A percentile compares a stretch with the other conserved stretches of the same genome.
phyloP scores from a whole-genome alignment of 2,329 filamentous ascomycete genomes.

The Exophiala mesophila region DNA sequence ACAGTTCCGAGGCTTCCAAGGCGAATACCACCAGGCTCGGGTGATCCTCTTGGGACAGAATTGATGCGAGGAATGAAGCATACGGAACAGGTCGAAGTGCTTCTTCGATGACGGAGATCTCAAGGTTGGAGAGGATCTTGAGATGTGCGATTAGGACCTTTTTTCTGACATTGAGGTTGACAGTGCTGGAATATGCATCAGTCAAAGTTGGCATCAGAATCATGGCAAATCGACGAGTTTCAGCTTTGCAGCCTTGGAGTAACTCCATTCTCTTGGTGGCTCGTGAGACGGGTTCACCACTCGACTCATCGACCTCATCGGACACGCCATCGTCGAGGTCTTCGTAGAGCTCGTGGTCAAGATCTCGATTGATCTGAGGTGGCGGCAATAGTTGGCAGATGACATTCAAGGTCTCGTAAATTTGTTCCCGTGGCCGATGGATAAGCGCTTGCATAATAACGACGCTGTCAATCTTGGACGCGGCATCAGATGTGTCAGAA shows the following conservation, averaged over 20 bases:
- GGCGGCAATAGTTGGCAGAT: slow-evolving; percentile 89
- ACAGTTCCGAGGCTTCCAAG: slow-evolving; percentile 80
- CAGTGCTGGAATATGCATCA: slow-evolving; percentile 94
- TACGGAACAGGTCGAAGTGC: slow-evolving; percentile 85
- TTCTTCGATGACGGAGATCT: slow-evolving; percentile 76
- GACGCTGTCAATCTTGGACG: slow-evolving; percentile 87
- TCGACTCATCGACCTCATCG: slow-evolving; percentile 27
- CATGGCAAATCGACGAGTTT: slow-evolving; percentile 86
- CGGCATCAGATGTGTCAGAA: slow-evolving; percentile 67
- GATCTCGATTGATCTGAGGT: slow-evolving; percentile 55
- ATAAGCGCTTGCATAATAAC: slow-evolving; percentile 98
- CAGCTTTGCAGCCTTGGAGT: slow-evolving; percentile 72
- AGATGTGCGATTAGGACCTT: slow-evolving; percentile 94
- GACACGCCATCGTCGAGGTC: slow-evolving; percentile 45
- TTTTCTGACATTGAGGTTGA: slow-evolving; percentile 89
- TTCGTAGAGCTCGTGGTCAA: slow-evolving; percentile 43
- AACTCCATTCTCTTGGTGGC: slow-evolving; percentile 76
- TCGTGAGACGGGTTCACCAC: slow-evolving; percentile 27
- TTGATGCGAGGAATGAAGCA: slow-evolving; percentile 90
- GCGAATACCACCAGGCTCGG: slow-evolving; percentile 79
- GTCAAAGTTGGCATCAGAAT: slow-evolving; percentile 93
- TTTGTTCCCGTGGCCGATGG: slow-evolving; percentile 88
- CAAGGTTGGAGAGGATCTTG: slow-evolving; percentile 96
- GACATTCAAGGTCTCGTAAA: slow-evolving; percentile 94
- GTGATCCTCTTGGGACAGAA: slow-evolving; percentile 92